Conservation (phyloP, 1,284 basidiomycete species). For the Coniophora puteana region DNA sequence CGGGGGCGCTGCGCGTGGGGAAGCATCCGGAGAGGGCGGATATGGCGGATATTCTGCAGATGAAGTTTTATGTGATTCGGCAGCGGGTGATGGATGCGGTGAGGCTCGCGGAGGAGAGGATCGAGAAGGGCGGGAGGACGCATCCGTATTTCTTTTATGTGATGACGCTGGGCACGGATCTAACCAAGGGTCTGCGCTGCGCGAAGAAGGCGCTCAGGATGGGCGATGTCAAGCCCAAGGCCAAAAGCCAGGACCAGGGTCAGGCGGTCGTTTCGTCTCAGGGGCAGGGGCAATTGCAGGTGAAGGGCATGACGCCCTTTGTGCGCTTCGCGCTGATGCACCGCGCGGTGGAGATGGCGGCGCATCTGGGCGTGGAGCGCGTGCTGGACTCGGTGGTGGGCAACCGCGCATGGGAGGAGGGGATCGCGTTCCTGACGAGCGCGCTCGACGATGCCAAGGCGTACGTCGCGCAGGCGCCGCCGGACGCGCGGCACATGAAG, state of each 20-base stretch:
- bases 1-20: conserved; percentile 43
- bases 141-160: conserved; percentile 61
- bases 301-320: conserved; percentile 39
- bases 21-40: conserved; percentile 38
- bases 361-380: conserved; percentile 44
- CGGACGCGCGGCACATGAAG: conserved; percentile 57
- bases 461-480: conserved; percentile 52
- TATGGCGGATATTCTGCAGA: conserved; percentile 55
- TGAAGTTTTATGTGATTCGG: conserved; percentile 51
- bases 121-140: conserved; percentile 49
- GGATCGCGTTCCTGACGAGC: conserved; percentile 50
- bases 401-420: conserved; percentile 49
- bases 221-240: conserved; percentile 29
- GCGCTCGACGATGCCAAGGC: conserved; percentile 56
- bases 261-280: no score
- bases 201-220: conserved; percentile 57
- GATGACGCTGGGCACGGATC: conserved; percentile 39
- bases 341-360: conserved; percentile 56
- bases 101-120: conserved; percentile 36
- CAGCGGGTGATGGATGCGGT: conserved; percentile 41
- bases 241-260: no score
- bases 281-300: no score
- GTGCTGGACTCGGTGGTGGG: conserved; percentile 40
- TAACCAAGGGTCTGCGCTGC: conserved; percentile 32
- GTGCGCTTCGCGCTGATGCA: conserved; percentile 50